A percentile compares a stretch with the other conserved stretches of the same genome.
phyloP scores from a whole-genome alignment of 495 filamentous ascomycete species.

The Podospora tetraspora region DNA sequence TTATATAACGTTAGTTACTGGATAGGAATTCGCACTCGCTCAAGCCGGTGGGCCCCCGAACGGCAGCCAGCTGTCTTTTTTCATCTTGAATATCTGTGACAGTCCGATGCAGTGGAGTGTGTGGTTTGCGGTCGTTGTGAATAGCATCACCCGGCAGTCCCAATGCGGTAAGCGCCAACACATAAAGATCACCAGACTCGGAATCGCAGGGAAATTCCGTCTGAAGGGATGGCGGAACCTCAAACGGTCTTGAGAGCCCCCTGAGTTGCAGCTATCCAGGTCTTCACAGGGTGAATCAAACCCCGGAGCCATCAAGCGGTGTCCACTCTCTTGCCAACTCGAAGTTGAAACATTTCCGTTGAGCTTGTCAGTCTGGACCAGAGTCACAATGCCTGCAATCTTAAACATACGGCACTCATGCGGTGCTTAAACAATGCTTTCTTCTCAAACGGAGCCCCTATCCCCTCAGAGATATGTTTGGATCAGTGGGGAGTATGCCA shows the following conservation, averaged over 20 bases:
- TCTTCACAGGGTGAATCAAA: too few species aligned
- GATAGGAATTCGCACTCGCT: background rate
- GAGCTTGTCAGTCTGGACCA: too few species aligned
- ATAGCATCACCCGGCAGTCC: background rate
- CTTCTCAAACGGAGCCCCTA: too few species aligned
- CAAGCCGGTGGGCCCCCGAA: background rate
- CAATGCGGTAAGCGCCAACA: background rate
- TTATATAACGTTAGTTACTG: background rate
- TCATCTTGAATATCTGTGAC: background rate
- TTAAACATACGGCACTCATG: too few species aligned
- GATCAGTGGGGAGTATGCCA: too few species aligned
- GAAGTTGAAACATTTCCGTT: too few species aligned
- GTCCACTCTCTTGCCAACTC: too few species aligned
- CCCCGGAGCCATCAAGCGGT: too few species aligned
- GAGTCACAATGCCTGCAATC: too few species aligned
- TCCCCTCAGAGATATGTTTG: too few species aligned
- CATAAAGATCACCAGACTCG: background rate
- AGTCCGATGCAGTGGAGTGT: background rate
- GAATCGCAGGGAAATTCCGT: background rate
- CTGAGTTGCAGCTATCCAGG: too few species aligned
- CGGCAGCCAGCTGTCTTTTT: background rate
- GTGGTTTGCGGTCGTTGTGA: background rate
- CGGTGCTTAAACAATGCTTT: too few species aligned
- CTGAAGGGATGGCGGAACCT: background rate
- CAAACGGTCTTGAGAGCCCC: background rate